phyloP scores from a whole-genome alignment of 169 alveolate genomes.

The Eimeria falciformis region DNA sequence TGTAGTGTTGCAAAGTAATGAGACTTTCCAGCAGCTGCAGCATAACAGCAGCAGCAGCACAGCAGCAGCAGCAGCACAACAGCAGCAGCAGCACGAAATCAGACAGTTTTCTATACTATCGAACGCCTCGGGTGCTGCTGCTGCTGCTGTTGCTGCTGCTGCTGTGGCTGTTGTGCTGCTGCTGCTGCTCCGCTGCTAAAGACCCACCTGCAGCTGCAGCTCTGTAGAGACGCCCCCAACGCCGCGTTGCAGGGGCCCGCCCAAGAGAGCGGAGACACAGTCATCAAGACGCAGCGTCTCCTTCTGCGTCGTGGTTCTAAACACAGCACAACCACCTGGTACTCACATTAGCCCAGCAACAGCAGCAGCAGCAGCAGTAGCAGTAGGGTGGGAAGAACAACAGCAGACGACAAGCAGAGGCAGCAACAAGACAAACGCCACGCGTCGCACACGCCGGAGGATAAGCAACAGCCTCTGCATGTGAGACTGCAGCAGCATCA shows the following conservation, averaged over 20 bases:
- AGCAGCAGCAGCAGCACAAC: too few species aligned
- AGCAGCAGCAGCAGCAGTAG: too few species aligned
- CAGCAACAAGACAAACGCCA: not conserved
- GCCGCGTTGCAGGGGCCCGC: slow-evolving; percentile 2
- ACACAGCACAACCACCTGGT: too few species aligned
- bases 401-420: not conserved
- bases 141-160: too few species aligned
- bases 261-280: not conserved
- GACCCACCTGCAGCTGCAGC: not conserved
- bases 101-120: too few species aligned
- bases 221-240: not conserved
- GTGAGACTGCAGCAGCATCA: not conserved
- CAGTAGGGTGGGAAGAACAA: too few species aligned
- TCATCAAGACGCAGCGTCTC: not conserved
- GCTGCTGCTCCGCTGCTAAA: too few species aligned
- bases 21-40: slow-evolving; percentile 23
- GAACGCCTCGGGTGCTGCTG: too few species aligned
- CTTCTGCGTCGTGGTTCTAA: not conserved
- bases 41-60: not conserved
- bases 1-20: not conserved
- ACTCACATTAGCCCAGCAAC: too few species aligned
- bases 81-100: too few species aligned
- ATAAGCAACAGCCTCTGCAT: not conserved
- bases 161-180: too few species aligned
- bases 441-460: too few species aligned